Conservation (phyloP, 2,329 filamentous ascomycete genomes). For the Juglanconis juglandina region DNA sequence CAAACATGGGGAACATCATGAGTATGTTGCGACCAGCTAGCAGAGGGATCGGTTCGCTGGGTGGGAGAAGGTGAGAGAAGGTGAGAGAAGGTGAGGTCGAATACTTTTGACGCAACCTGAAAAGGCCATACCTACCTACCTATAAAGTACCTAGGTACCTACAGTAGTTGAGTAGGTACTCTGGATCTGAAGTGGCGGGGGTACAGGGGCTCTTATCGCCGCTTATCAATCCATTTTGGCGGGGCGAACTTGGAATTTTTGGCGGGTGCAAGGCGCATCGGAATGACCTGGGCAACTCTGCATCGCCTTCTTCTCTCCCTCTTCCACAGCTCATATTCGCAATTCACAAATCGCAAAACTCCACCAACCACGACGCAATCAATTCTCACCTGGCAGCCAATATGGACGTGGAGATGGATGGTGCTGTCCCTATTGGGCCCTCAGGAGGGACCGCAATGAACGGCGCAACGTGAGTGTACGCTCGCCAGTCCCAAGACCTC, state of each 20-base stretch:
- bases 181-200: no score
- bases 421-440: conserved; percentile 36
- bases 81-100: no score
- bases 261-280: neutral
- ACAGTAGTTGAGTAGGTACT: no score
- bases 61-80: no score
- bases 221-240: conserved; percentile 18
- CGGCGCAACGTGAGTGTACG: conserved; percentile 37
- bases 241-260: conserved; percentile 19
- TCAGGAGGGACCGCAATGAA: conserved; percentile 28
- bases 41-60: no score
- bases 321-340: neutral
- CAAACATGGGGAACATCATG: no score
- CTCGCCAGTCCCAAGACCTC: neutral
- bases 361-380: neutral
- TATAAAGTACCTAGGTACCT: no score
- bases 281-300: no score
- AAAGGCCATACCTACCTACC: no score
- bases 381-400: conserved; percentile 19
- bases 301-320: neutral
- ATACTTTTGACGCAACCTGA: no score
- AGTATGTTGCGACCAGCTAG: no score
- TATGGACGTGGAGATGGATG: conserved; percentile 45
- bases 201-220: conserved; percentile 9
- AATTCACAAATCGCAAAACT: neutral